Percentiles rank a stretch among this genome's conserved stretches.
These are phyloP conservation scores for Harringtonia aguacate DNA, from an alignment of 2,329 filamentous ascomycete genomes.

Conservation along the genomic window DNA sequence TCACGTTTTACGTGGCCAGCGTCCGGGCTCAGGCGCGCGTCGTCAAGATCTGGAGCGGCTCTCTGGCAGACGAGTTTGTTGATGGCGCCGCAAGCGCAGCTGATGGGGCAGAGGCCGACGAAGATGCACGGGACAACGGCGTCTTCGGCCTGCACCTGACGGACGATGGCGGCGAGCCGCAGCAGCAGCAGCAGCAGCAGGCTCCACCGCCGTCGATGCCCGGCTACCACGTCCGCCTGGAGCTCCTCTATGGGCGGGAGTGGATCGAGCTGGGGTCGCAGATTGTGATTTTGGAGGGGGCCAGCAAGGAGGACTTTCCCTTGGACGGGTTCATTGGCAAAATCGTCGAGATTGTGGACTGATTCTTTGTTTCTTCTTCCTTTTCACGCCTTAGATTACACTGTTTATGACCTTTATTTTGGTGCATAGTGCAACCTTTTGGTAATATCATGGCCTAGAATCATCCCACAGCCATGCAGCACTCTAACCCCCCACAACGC, in stretches of 20 bases:
- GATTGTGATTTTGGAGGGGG: constrained; percentile 62
- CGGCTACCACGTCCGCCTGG: constrained; percentile 50
- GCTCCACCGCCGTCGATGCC: constrained; percentile 7
- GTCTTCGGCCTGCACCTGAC: constrained; percentile 42
- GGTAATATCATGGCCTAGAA: no score
- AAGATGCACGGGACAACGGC: constrained; percentile 29
- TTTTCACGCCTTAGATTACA: no score
- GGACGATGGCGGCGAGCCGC: constrained; percentile 23
- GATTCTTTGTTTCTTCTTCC: no score
- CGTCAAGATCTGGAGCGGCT: constrained; percentile 15
- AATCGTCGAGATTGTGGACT: constrained; percentile 52
- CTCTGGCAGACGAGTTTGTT: constrained; percentile 7
- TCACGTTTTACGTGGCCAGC: constrained; percentile 81
- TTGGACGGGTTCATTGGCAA: constrained; percentile 64
- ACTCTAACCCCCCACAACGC: no score
- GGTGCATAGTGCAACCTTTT: neutral
- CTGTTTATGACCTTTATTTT: no score
- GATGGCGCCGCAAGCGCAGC: neutral
- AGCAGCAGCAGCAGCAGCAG: no score
- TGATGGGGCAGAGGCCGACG: neutral
- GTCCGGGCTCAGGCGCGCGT: constrained; percentile 74
- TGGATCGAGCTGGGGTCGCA: constrained; percentile 64
- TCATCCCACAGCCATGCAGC: no score
- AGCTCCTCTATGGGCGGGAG: constrained; percentile 58
- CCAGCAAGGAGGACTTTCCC: constrained; percentile 54